Evolutionary conservation across 2,329 filamentous ascomycete species (phyloP), one percentile per base, ranked within the genome.

Genomic region (Claviceps spartinae): DNA sequence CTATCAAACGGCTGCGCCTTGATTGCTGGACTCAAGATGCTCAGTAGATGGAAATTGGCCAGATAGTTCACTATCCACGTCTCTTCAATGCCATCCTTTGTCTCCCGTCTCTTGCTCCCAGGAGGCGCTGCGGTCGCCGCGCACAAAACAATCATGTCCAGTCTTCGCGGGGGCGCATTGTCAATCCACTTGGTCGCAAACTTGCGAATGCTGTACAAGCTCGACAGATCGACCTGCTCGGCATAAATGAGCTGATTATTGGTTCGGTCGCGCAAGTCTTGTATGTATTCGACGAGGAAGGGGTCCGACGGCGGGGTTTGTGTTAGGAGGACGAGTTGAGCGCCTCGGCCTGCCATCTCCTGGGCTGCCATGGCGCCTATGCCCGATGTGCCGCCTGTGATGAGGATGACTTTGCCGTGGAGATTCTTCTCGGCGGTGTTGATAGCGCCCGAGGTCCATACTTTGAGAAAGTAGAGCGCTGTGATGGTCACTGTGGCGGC

Each of bases 131-230:
- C 72, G 0, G 84, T 85, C 45, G 86, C 86, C 9, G 85, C 93
- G 66, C 89, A 95, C 18, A 98, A 76, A 20, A 98, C 79, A 47
- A 98, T 73, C 82, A 91, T 90, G 66, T 98, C 93, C 6, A 98
- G 72, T 47, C 94, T 77, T 52, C 94, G 78, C 8, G 90, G 88
- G 2, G 93, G 91, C 22, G 86, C 80, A 66, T 96, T 97, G 67
- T 98, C 91, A 58, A 98, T 88, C 91, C 94, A 98, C 72, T 88
- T 91, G 0, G 93, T 98, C 13, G 93, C 93, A 65, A 98, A 98
- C 56, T 83, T 77, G 41, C 93, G 86, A 60, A 98, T 84, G 66
- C 87, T 94, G 66, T 95, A 82, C n/a, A 98, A 74, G 16, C 85
- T 91, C 13, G 84, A 72, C 30, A 98, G 79, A 63, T 98, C 89